A percentile compares a stretch with the other conserved stretches of the same genome.
phyloP scores from a whole-genome alignment of 148 eudicot species.

The Rhododendron molle region DNA sequence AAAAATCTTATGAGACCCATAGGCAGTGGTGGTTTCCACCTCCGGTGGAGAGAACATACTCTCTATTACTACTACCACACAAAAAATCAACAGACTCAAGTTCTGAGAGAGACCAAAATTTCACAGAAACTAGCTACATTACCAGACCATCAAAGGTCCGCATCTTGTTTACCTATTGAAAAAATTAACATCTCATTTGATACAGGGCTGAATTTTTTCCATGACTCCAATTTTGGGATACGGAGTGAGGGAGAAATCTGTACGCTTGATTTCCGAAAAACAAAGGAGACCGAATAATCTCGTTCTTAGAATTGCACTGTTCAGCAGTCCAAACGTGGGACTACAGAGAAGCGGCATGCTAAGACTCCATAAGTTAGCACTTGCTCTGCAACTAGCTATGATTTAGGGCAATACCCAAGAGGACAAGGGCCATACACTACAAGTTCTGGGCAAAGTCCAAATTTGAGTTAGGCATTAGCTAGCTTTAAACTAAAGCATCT shows the following conservation, averaged over 20 bases:
- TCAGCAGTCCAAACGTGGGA: background rate
- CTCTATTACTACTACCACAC: background rate
- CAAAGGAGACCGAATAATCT: background rate
- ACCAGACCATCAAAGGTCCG: background rate
- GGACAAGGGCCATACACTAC: background rate
- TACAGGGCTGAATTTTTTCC: background rate
- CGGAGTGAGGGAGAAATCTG: background rate
- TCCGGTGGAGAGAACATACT: no score
- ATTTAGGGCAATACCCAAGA: background rate
- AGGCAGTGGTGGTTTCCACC: no score
- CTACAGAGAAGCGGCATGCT: background rate
- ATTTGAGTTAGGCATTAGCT: background rate
- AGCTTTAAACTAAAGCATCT: slow-evolving; percentile 6
- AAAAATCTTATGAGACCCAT: no score
- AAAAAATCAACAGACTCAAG: background rate
- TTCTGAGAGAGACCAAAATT: background rate
- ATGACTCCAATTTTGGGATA: background rate
- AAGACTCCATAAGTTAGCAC: background rate
- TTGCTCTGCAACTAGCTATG: slow-evolving; percentile 5
- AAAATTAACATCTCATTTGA: background rate
- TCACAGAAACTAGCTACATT: background rate
- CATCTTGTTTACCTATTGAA: no score
- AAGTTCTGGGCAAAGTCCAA: background rate
- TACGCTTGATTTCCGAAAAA: background rate
- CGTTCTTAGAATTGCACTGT: background rate